Evolutionary conservation across 495 filamentous ascomycete species (phyloP).

Genomic region (Bombardia bombarda): DNA sequence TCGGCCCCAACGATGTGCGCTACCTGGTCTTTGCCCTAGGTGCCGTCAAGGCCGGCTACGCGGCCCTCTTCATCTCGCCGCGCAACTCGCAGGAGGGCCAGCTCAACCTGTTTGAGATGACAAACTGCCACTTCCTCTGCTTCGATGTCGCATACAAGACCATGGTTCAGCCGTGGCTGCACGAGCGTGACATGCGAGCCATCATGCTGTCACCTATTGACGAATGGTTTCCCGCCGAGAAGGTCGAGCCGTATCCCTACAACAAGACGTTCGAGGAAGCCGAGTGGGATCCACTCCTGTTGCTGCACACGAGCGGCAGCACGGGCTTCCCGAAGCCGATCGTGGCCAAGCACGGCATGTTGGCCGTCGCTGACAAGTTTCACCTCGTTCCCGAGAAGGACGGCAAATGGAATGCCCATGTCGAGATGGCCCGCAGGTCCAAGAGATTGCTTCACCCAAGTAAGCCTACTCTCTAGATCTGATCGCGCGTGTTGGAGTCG

Average conservation of each 20-base stretch:
- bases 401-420: conserved; percentile 17
- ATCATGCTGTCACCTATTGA: conserved; percentile 22
- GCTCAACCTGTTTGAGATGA: conserved; percentile 33
- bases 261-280: conserved; percentile 37
- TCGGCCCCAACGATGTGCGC: conserved; percentile 40
- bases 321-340: conserved; percentile 52
- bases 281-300: conserved; percentile 35
- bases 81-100: conserved; percentile 40
- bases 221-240: conserved; percentile 18
- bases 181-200: conserved; percentile 32
- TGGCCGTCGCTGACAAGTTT: conserved; percentile 34
- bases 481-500: conserved; percentile 7
- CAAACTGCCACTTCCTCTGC: conserved; percentile 24
- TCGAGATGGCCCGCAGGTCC: conserved; percentile 8
- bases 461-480: conserved; percentile 11
- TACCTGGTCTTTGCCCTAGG: conserved; percentile 38
- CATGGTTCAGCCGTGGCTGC: conserved; percentile 20
- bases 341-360: conserved; percentile 36
- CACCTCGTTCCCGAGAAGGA: conserved; percentile 13
- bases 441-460: conserved; percentile 13
- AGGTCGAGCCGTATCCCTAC: conserved; percentile 28
- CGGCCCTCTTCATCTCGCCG: conserved; percentile 35
- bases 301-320: conserved; percentile 56
- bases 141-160: conserved; percentile 18
- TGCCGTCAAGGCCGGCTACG: conserved; percentile 37